phyloP scores from a whole-genome alignment of 2,329 filamentous ascomycete genomes.

The Allantophomopsis lycopodina region DNA sequence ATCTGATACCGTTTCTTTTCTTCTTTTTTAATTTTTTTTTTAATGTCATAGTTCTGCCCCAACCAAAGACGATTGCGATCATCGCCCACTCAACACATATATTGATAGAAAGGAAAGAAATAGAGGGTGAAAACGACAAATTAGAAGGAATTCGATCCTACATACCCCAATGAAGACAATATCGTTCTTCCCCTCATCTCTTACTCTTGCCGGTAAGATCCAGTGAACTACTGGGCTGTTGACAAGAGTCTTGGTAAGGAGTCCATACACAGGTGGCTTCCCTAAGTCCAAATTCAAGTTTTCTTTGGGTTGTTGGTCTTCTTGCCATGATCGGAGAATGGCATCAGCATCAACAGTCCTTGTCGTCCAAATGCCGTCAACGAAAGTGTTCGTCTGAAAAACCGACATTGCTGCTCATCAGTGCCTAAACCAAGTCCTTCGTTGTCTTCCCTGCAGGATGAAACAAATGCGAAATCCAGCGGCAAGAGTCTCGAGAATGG shows the following conservation, averaged over 20 bases:
- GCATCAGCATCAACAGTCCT: constrained; percentile 24
- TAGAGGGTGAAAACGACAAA: too few relatives aligned
- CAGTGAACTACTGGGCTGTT: constrained; percentile 62
- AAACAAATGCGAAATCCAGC: neutral
- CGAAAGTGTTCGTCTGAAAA: constrained; percentile 15
- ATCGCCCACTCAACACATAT: too few relatives aligned
- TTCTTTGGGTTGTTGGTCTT: constrained; percentile 17
- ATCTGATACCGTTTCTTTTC: too few relatives aligned
- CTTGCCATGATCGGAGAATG: constrained; percentile 22
- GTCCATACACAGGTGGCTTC: constrained; percentile 42
- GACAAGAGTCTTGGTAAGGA: constrained; percentile 68
- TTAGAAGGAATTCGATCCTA: constrained; percentile 10
- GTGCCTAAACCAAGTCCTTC: too few relatives aligned
- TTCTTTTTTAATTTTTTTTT: too few relatives aligned
- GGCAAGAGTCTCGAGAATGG: neutral
- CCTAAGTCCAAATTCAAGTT: constrained; percentile 15
- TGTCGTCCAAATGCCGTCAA: constrained; percentile 20
- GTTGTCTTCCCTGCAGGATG: too few relatives aligned
- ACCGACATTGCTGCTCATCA: constrained; percentile 10
- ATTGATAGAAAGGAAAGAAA: too few relatives aligned
- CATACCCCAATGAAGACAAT: constrained; percentile 73
- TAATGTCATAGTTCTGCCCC: too few relatives aligned
- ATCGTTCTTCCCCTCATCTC: constrained; percentile 59
- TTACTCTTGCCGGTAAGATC: constrained; percentile 68
- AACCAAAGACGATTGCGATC: too few relatives aligned